Evolutionary conservation across 768 basidiomycete genomes (phyloP).

Genomic region (Suillus lakei): DNA sequence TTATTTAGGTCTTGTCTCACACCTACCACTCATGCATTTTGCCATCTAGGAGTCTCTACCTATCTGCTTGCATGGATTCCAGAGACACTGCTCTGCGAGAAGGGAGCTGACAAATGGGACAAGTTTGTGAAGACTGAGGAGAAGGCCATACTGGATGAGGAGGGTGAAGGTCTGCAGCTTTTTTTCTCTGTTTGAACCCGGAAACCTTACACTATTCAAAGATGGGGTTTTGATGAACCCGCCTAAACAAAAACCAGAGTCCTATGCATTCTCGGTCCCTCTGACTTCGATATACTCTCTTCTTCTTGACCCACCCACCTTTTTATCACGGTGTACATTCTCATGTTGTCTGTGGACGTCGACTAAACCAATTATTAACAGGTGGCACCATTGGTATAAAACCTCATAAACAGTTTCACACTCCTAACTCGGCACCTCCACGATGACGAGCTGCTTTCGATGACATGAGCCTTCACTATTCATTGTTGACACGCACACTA

Average conservation of each 20-base stretch:
- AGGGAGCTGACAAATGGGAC: constrained; percentile 84
- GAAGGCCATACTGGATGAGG: constrained; percentile 57
- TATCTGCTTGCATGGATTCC: constrained; percentile 95
- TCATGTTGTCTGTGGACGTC: constrained; percentile 17
- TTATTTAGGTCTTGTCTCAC: constrained; percentile 31
- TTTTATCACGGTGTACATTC: constrained; percentile 81
- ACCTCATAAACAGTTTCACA: constrained; percentile 84
- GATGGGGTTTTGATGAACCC: constrained; percentile 87
- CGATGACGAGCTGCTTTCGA: constrained; percentile 92
- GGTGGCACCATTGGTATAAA: constrained; percentile 90
- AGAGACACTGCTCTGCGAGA: constrained; percentile 81
- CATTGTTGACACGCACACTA: no score
- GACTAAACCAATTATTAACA: constrained; percentile 32
- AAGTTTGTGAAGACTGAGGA: constrained; percentile 90
- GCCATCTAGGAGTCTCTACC: constrained; percentile 66
- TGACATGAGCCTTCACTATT: no score
- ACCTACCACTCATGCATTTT: constrained; percentile 16
- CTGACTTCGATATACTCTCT: constrained; percentile 89
- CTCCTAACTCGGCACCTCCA: constrained; percentile 94
- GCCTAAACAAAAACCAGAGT: constrained; percentile 82
- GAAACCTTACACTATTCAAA: constrained; percentile 29
- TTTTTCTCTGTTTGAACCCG: constrained; percentile 13
- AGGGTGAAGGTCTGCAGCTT: constrained; percentile 66
- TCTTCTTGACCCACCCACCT: constrained; percentile 80
- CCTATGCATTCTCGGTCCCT: constrained; percentile 95